Evolutionary conservation across 495 filamentous ascomycete species (phyloP).

Genomic region (Xylaria venustula): DNA sequence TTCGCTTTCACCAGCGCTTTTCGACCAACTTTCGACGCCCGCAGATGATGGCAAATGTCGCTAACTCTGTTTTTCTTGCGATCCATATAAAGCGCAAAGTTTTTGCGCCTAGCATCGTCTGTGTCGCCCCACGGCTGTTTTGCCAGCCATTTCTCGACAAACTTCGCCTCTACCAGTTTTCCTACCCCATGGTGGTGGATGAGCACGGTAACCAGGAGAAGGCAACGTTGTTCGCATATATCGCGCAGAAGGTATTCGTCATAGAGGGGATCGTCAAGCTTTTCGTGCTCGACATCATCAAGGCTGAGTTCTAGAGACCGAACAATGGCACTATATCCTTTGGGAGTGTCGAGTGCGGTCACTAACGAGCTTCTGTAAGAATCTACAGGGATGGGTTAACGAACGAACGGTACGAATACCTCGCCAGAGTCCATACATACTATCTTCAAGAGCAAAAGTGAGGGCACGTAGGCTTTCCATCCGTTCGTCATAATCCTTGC

Average conservation of each 20-base stretch:
- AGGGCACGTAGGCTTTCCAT: constrained; percentile 49
- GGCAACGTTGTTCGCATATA: constrained; percentile 48
- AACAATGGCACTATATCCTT: constrained; percentile 52
- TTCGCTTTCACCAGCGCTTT: constrained; percentile 42
- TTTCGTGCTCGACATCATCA: constrained; percentile 47
- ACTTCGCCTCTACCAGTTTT: constrained; percentile 45
- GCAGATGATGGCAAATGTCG: constrained; percentile 40
- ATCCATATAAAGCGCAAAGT: constrained; percentile 43
- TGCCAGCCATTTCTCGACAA: constrained; percentile 56
- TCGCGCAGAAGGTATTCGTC: constrained; percentile 55
- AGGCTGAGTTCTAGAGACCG: constrained; percentile 49
- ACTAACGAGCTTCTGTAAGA: constrained; percentile 21
- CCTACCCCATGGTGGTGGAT: constrained; percentile 40
- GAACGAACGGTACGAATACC: neutral
- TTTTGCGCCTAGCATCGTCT: constrained; percentile 41
- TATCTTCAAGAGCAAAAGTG: constrained; percentile 38
- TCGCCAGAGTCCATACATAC: constrained; percentile 26
- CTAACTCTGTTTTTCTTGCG: constrained; percentile 45
- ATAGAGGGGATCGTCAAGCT: constrained; percentile 44
- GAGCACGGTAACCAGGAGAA: constrained; percentile 46
- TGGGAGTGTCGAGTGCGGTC: constrained; percentile 35
- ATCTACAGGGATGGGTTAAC: constrained; percentile 18
- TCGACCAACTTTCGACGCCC: constrained; percentile 34
- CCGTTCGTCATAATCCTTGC: constrained; percentile 48
- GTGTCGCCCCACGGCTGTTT: constrained; percentile 54